Evolutionary conservation across 306 rosid genomes (phyloP), one percentile per base, ranked within the genome.

Genomic region (Quercus engelmannii): DNA sequence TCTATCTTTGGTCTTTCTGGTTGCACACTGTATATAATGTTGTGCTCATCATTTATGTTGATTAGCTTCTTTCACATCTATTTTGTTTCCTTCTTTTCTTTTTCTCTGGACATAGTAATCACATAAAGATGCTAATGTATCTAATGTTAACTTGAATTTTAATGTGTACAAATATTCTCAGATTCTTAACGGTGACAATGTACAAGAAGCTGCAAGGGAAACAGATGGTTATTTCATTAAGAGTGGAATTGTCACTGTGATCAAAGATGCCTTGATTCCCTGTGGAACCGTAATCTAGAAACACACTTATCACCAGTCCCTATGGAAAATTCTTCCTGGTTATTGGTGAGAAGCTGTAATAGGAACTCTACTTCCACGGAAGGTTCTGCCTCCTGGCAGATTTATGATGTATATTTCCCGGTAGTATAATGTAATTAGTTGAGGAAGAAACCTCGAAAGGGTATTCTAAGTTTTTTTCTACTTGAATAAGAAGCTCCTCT

Each of bases 181-280:
- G 99, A 96, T 96, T 79, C 54, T 96, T 21, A 96, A 96, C 78
- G 30, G 82, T 12, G 99, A 90, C 83, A 78, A 46, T 77, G 96
- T 96, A 59, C 99, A 93, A 93, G 98, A 96, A 91, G 96, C 98
- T 25, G 98, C 99, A 68, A 90, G 99, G 76, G 99, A 96, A 86
- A 90, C 98, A 6, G 98, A 96, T 57, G 99, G 99, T 5, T 96
- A 95, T 75, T 95, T 95, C 92, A 95, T 95, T 76, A 93, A 95
- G 88, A 93, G 99, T 62, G 98, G 97, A 49, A 96, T 93, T 0
- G 99, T 96, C 26, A 96, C 99, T 3, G 85, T 93, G 79, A 93
- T 93, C 87, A 96, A 96, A 88, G 99, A 96, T 85, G 98, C 99
- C 63, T 85, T 89, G 78, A 90, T 96, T 89, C 98, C 99, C 4